Evolutionary conservation across 2,329 filamentous ascomycete species (phyloP), one percentile per base, ranked within the genome.

Genomic region (Podosphaera fusca): DNA sequence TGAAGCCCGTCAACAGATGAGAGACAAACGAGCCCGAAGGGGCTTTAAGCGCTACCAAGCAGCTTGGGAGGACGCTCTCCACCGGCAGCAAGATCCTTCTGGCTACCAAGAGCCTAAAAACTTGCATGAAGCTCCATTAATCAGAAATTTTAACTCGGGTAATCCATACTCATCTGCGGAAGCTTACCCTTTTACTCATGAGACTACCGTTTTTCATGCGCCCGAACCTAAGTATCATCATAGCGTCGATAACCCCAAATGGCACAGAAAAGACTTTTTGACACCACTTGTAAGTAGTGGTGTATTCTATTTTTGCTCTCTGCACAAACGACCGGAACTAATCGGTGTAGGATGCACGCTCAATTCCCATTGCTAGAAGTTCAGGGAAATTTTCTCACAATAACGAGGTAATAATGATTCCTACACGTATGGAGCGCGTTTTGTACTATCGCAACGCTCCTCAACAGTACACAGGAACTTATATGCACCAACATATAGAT

Each of bases 31-130:
- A 55, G 58, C 61, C 1, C 64, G 64, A 40, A 62, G 63, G 42
- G 65, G 66, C 14, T 66, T 67, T 56, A 64, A 65, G 55, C 63
- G 67, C 30, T 68, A 68, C 56, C 65, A 65, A 56, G 65, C 66
- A 46, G 66, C 67, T n/a, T 68, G 63, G 62, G 60, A 67, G n/a
- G 61, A 67, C 38, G 67, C 67, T 30, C 30, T 65, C 5, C 60
- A 59, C 35, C 61, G 67, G 55, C 62, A 59, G 53, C 47, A 59
- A 59, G 36, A 51, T 10, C 35, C 51, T 34, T 21, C 34, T 21
- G 30, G 21, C 34, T 14, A 29, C n/a, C 6, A 29, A 12, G 2
- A 45, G 9, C 8, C 14, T 34, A 34, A 21, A 30, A 4, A 7
- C 31, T 50, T 21, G 9, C 14, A 31, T 50, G 29, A 34, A 34